Base-by-base conservation (phyloP, 371 early-diverging fungal genomes). In the Coemansia sp. region DNA sequence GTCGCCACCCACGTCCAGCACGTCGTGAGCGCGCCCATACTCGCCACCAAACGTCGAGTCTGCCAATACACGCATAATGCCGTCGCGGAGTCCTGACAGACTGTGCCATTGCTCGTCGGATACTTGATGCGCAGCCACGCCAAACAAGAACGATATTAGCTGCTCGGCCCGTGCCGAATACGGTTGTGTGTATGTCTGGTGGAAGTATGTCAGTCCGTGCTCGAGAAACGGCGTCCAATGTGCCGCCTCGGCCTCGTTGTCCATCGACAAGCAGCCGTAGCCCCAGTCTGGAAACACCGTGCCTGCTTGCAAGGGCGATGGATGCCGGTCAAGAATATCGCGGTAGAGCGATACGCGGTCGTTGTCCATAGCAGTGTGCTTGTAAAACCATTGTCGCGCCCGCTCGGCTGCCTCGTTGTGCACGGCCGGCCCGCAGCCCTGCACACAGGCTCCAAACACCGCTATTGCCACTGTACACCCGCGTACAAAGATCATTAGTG, bases 221-320 rank as follows among this genome's bases (percentile, higher is more conserved):
- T 85, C 84, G 58, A 90, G 87, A 71, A 94, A 93, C 12, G 89
- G 86, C 26, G 91, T 89, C 94, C 94, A 94, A 78, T 94, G 94
- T 6, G 94, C 94, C 0, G 65, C 71, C 57, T 81, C 81, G 2
- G 81, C 82, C 48, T 57, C 68, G 0, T 65, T 68, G 60, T 81
- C 81, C 62, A 62, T 72, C 1, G 66, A 78, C 26, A 83, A 70
- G 68, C 85, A 84, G 12, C 78, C 81, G 69, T 83, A 86, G 44
- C 88, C 90, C 92, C 93, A 94, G 78, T 94, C 94, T 4, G 94
- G 94, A 71, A 94, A 94, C 67, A 88, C 91, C 16, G 90, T 87
- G 2, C 94, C 94, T 0, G 94, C 89, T 67, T 93, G 90, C 8
- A 89, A 67, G 42, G 82, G 84, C 58, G 82, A 82, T 1, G 84